Evolutionary conservation across 2,329 filamentous ascomycete genomes (phyloP), one percentile per base, ranked within the genome.

Genomic region (Talaromyces albobiverticillius): DNA sequence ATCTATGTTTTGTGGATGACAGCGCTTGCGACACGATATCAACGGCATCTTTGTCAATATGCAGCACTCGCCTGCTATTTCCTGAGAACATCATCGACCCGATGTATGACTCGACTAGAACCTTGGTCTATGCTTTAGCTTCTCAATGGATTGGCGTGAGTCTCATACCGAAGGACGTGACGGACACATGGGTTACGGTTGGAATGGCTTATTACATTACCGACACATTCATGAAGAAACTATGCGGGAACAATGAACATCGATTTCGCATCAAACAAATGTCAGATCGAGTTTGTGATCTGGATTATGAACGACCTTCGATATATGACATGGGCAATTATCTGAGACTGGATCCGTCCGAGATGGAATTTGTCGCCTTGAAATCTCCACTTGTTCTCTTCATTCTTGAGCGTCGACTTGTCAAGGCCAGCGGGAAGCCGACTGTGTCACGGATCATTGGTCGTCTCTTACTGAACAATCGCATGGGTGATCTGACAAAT

Each of bases 181-280:
- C 81, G 49, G 94, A 99, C 69, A 84, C 86, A 51, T 99, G 94
- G 94, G 85, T 95, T 18, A 87, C 93, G 11, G 82, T 94, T 51
- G 95, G 93, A 13, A 87, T 95, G 45, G 89, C 93, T 0, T 92
- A 93, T 76, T 99, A 90, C 76, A 95, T 99, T 82, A 91, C 93
- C 1, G 93, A 96, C 62, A 81, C 90, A 3, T 96, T 95, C 71
- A 89, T 97, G 82, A 90, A 87, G 68, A 87, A 85, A 60, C 79
- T 99, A 2, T 95, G 90, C 65, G 94, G 94, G 7, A 95, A 95
- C 67, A 99, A 99, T 67, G 90, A 96, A 64, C 94, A 96, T 68
- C 82, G 91, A 10, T 97, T 91, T 68, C 86, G 90, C 34, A 88
- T 96, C 71, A 97, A 97, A 72, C 79, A 83, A 34, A 83, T 90